Percentiles rank a stretch among this genome's conserved stretches.
phyloP scores from a whole-genome alignment of 257 asterid genomes.

The Ilex aquifolium region DNA sequence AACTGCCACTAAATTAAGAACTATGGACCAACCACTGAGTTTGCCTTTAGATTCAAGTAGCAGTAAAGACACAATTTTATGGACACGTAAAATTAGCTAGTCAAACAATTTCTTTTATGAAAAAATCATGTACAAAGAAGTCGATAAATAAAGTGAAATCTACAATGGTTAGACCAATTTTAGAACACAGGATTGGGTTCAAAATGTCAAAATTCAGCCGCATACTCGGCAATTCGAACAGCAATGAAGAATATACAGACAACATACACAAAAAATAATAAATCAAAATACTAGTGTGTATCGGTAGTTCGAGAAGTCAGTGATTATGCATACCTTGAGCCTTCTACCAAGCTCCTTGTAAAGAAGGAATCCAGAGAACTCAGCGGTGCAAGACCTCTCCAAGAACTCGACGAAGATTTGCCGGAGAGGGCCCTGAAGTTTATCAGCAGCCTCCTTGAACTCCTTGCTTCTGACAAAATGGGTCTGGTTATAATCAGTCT shows the following conservation, averaged over 20 bases:
- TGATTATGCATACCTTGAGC: constrained; percentile 52
- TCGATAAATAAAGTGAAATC: too few species aligned
- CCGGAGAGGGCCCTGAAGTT: constrained; percentile 69
- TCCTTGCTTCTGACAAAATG: constrained; percentile 89
- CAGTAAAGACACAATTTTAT: too few species aligned
- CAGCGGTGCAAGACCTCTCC: constrained; percentile 95
- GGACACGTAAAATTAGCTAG: constrained; percentile 2
- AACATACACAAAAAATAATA: background rate
- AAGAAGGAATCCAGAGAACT: constrained; percentile 93
- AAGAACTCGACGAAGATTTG: constrained; percentile 82
- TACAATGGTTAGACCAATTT: too few species aligned
- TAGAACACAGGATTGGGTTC: too few species aligned
- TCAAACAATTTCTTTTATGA: background rate
- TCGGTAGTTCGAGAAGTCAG: too few species aligned
- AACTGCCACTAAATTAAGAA: too few species aligned
- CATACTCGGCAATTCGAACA: background rate
- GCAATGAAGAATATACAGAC: background rate
- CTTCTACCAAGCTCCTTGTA: constrained; percentile 86
- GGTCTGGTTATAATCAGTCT: constrained; percentile 95
- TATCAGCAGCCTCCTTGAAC: constrained; percentile 89
- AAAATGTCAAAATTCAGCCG: background rate
- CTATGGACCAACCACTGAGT: too few species aligned
- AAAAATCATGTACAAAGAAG: too few species aligned
- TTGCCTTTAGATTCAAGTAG: too few species aligned
- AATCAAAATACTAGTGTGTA: too few species aligned